Evolutionary conservation across 495 filamentous ascomycete genomes (phyloP).

Genomic region (Massariosphaeria phaeospora): DNA sequence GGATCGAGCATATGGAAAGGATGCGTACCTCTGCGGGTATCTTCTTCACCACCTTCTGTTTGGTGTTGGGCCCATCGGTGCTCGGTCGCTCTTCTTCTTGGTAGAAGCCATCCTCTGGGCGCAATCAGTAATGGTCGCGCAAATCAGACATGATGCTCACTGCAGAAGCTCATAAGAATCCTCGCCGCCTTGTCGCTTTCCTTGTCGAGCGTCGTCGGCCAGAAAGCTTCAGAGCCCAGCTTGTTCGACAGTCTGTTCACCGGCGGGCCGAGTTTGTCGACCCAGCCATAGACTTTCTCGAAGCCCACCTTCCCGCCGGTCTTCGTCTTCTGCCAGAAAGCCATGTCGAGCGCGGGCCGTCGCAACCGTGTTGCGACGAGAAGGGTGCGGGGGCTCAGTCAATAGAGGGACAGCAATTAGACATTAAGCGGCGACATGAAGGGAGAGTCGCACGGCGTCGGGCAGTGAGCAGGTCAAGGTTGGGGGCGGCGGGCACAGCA

Average conservation of each 20-base stretch:
- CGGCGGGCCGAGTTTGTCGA: slow-evolving; percentile 54
- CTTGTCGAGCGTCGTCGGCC: slow-evolving; percentile 73
- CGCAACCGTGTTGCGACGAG: slow-evolving; percentile 1
- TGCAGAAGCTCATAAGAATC: slow-evolving; percentile 75
- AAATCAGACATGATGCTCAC: slow-evolving; percentile 36
- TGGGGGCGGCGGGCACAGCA: slow-evolving; percentile 11
- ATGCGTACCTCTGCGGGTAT: slow-evolving; percentile 60
- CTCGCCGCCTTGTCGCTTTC: slow-evolving; percentile 80
- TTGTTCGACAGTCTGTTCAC: slow-evolving; percentile 70
- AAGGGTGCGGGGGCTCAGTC: slow-evolving; percentile 1
- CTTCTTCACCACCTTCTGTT: slow-evolving; percentile 70
- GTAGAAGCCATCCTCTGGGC: slow-evolving; percentile 57
- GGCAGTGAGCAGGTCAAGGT: slow-evolving; percentile 10
- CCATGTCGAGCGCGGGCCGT: slow-evolving; percentile 7
- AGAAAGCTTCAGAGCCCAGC: slow-evolving; percentile 68
- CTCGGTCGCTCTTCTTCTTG: slow-evolving; percentile 42
- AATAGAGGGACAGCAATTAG: slow-evolving; percentile 14
- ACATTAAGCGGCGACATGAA: slow-evolving; percentile 10
- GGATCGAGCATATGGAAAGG: neutral
- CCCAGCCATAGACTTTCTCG: slow-evolving; percentile 45
- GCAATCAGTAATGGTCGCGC: slow-evolving; percentile 9
- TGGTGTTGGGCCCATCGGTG: slow-evolving; percentile 53
- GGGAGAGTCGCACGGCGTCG: slow-evolving; percentile 12
- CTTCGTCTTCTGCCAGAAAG: slow-evolving; percentile 43
- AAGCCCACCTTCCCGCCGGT: slow-evolving; percentile 45